phyloP scores from a whole-genome alignment of 352 stramenopile genomes.

The Globisporangium barbulae region DNA sequence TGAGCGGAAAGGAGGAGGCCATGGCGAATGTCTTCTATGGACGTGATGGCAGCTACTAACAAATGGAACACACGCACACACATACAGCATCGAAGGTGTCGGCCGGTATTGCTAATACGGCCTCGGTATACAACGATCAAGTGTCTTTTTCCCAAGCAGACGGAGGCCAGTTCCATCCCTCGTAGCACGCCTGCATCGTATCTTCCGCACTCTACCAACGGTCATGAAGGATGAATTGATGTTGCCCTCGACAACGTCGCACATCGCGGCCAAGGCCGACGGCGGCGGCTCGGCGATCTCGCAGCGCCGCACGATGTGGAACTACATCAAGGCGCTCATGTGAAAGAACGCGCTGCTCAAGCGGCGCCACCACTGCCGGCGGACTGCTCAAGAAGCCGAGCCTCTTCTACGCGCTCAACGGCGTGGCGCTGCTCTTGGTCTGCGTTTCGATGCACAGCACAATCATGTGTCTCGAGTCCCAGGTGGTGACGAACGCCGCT shows the following conservation, averaged over 20 bases:
- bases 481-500: conserved; percentile 18
- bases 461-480: conserved; percentile 44
- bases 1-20: too few relatives aligned
- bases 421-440: conserved; percentile 45
- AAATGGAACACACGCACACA: too few relatives aligned
- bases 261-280: neutral
- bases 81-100: too few relatives aligned
- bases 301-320: conserved; percentile 16
- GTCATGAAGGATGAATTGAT: neutral
- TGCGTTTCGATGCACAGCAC: conserved; percentile 77
- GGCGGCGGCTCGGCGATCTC: neutral
- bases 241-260: neutral
- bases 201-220: too few relatives aligned
- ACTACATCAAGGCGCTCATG: conserved; percentile 39
- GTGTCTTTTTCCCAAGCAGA: too few relatives aligned
- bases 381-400: conserved; percentile 23
- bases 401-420: conserved; percentile 59
- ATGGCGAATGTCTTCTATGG: too few relatives aligned
- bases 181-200: too few relatives aligned
- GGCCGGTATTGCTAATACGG: too few relatives aligned
- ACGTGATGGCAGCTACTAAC: too few relatives aligned
- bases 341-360: conserved; percentile 75
- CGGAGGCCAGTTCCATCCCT: too few relatives aligned
- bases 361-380: conserved; percentile 19
- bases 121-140: too few relatives aligned